Evolutionary conservation across 2,329 filamentous ascomycete genomes (phyloP).

Genomic region (Arthroderma uncinatum): DNA sequence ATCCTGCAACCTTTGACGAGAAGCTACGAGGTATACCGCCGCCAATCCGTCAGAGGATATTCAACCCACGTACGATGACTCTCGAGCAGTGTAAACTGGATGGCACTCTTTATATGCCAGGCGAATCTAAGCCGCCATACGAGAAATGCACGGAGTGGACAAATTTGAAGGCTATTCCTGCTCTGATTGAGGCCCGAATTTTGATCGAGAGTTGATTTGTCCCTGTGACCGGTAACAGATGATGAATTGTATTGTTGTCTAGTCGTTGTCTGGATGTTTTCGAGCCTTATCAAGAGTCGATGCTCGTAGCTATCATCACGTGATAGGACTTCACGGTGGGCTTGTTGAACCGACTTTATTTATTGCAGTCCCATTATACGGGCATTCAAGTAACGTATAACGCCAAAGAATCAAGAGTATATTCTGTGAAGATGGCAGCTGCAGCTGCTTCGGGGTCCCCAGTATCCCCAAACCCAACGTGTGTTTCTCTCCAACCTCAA

Average conservation of each 20-base stretch:
- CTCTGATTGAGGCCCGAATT: not conserved
- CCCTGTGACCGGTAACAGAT: too few relatives aligned
- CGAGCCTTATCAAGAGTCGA: too few relatives aligned
- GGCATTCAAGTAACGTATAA: not conserved
- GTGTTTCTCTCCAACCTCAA: conserved; percentile 13
- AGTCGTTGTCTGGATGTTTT: too few relatives aligned
- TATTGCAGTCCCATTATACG: too few relatives aligned
- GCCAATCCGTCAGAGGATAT: not conserved
- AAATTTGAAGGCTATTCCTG: not conserved
- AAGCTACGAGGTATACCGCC: not conserved
- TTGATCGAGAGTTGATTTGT: not conserved
- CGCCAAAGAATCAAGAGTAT: not conserved
- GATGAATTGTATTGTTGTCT: too few relatives aligned
- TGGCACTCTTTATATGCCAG: not conserved
- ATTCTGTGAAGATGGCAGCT: conserved; percentile 26
- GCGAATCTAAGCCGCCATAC: not conserved
- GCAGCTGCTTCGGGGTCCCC: conserved; percentile 21
- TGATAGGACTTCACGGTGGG: too few relatives aligned
- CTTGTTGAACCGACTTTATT: too few relatives aligned
- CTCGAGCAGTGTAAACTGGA: not conserved
- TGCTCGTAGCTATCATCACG: too few relatives aligned
- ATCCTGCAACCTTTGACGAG: not conserved
- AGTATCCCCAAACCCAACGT: conserved; percentile 33
- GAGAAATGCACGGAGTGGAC: conserved; percentile 2
- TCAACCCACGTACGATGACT: not conserved